phyloP scores from a whole-genome alignment of 768 basidiomycete genomes.

The Mrakia blollopis region DNA sequence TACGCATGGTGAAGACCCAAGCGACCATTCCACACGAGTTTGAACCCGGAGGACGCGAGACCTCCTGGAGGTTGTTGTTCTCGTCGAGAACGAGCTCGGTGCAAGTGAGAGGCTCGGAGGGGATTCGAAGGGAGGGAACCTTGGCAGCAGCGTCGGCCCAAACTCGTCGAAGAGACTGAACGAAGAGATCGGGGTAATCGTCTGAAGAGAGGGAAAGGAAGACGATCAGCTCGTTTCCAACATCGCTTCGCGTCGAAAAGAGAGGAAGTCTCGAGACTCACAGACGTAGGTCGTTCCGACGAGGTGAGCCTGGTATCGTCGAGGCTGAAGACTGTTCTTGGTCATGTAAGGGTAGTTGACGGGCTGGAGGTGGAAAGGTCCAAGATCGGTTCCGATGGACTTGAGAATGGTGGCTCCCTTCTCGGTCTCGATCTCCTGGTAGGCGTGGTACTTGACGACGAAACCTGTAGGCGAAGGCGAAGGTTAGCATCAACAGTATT shows the following conservation, averaged over 20 bases:
- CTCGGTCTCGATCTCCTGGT: conserved; percentile 96
- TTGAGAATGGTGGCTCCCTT: conserved; percentile 92
- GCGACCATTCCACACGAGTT: conserved; percentile 97
- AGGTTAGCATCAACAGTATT: no score
- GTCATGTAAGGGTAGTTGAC: conserved; percentile 91
- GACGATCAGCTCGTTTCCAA: not conserved
- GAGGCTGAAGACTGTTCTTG: conserved; percentile 95
- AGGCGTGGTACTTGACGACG: conserved; percentile 95
- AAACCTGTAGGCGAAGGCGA: conserved; percentile 51
- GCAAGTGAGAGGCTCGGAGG: conserved; percentile 72
- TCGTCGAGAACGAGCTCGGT: conserved; percentile 92
- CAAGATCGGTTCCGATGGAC: conserved; percentile 89
- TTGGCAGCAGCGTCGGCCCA: conserved; percentile 60
- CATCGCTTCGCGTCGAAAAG: no score
- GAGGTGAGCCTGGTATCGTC: conserved; percentile 97
- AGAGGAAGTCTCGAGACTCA: not conserved
- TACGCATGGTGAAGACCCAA: conserved; percentile 88
- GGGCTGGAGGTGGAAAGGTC: conserved; percentile 90
- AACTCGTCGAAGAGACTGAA: conserved; percentile 88
- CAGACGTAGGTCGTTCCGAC: conserved; percentile 96
- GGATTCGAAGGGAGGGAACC: conserved; percentile 64
- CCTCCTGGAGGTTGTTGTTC: conserved; percentile 80
- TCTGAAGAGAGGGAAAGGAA: conserved; percentile 41
- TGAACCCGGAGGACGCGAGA: conserved; percentile 85
- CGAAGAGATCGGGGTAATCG: conserved; percentile 98